Conservation (phyloP, 495 filamentous ascomycete species). For the Bryoglossum gracile region DNA sequence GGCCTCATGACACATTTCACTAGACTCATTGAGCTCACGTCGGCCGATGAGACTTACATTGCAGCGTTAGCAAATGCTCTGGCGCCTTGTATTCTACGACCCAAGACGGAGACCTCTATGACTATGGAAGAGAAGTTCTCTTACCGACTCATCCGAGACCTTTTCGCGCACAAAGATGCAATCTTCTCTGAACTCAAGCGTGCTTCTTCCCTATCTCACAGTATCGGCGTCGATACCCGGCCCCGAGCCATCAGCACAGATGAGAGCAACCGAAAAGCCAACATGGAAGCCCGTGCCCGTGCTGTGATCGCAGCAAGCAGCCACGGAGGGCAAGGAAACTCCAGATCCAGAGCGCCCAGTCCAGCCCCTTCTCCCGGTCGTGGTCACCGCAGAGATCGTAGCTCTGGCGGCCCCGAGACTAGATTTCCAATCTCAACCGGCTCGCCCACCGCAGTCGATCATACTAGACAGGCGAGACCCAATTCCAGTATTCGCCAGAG, state of each 20-base stretch:
- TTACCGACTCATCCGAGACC: constrained; percentile 85
- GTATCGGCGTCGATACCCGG: constrained; percentile 30
- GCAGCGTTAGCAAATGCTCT: constrained; percentile 68
- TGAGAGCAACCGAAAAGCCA: constrained; percentile 87
- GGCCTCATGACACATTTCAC: constrained; percentile 98
- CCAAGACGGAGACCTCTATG: constrained; percentile 74
- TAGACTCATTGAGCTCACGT: constrained; percentile 91
- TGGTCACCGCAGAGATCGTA: constrained; percentile 66
- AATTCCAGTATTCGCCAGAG: constrained; percentile 36
- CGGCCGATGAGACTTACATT: constrained; percentile 84
- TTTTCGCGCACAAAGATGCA: constrained; percentile 86
- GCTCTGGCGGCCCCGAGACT: constrained; percentile 68
- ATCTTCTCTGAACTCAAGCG: constrained; percentile 97
- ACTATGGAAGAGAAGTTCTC: constrained; percentile 93
- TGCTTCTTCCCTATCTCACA: constrained; percentile 60
- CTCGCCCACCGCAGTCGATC: constrained; percentile 49
- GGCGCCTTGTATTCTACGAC: constrained; percentile 82
- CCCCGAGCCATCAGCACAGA: constrained; percentile 90
- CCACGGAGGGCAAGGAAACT: constrained; percentile 22
- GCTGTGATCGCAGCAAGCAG: constrained; percentile 58
- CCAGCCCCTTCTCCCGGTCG: constrained; percentile 60
- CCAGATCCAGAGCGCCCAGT: constrained; percentile 63
- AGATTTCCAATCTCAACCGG: constrained; percentile 82
- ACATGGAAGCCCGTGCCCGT: constrained; percentile 86
- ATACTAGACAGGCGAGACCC: constrained; percentile 30